Base-by-base conservation (phyloP, 2,329 filamentous ascomycete genomes). In the Beauveria varroae region DNA sequence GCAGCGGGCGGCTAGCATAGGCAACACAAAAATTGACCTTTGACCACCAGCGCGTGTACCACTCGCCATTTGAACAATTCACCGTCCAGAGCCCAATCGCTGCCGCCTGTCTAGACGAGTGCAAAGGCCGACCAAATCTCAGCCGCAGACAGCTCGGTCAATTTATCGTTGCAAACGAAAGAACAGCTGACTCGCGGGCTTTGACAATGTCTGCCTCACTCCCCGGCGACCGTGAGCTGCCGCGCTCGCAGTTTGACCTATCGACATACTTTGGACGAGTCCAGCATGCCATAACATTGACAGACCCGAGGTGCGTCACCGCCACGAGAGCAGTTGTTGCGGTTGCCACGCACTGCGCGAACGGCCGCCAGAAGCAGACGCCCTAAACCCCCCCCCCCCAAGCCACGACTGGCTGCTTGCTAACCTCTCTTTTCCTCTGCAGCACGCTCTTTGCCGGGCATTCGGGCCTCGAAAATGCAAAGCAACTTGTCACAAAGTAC, bases 261-360 rank as follows among this genome's bases (percentile, higher is more conserved):
- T 85, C 77, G 72, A 97, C 93, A 52, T 99, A 99, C 78, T 95
- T 90, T 90, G 95, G 95, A 66, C 87, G 95, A 63, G 95, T 98
- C 71, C 86, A 84, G 77, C 93, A 99, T 79, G 87, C 92, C 20
- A 88, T 90, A 64, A 87, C 93, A 69, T 86, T 99, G 69, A 89
- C 93, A 72, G 95, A 99, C 80, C 95, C 95, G 67, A 95, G 93
- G 93, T 98, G 81, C 86, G 90, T 75, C 64, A 26, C 20, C 63
- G 63, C 61, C 63, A 63, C 60, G 55, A 20, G 46, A 37, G 34
- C 47, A 44, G 24, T 14, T 20, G 18, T 4, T 20, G 22, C 7
- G 18, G 41, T 20, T 2, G 10, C 26, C 26, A 43, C n/a, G 37
- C 18, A 7, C 9, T 14, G 43, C 43, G 14, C 5, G 6, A 26